Conservation (phyloP, 345 rosid species). For the Melaleuca alternifolia region DNA sequence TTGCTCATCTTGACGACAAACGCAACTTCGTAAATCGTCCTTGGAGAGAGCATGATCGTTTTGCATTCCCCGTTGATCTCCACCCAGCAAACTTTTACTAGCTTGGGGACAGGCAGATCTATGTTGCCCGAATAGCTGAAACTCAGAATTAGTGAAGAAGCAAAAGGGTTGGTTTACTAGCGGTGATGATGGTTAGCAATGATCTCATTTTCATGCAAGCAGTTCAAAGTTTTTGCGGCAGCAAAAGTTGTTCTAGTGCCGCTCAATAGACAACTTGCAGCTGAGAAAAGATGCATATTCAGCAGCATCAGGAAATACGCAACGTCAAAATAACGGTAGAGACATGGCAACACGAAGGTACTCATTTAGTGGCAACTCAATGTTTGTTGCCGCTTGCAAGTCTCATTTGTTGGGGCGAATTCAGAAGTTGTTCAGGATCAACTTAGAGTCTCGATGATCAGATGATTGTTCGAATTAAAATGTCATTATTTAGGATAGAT, state of each 20-base stretch:
- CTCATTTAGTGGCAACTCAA: neutral
- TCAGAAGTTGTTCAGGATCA: neutral
- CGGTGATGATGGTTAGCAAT: neutral
- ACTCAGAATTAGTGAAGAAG: neutral
- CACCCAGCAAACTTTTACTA: neutral
- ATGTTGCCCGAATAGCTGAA: neutral
- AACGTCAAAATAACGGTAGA: neutral
- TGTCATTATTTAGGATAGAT: neutral
- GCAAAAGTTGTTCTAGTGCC: neutral
- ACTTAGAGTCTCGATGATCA: neutral
- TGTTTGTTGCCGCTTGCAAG: accelerated
- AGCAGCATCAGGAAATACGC: neutral
- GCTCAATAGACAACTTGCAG: neutral
- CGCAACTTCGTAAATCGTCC: neutral
- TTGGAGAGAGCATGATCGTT: neutral
- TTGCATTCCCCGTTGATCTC: neutral
- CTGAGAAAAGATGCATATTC: neutral
- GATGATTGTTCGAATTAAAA: neutral
- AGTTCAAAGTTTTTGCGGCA: neutral
- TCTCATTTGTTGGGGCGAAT: neutral
- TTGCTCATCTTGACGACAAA: neutral
- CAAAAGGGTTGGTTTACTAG: neutral
- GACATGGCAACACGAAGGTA: neutral
- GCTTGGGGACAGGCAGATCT: neutral
- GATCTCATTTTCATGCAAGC: neutral